Percentiles rank a stretch among this genome's conserved stretches.
These are phyloP conservation scores for Acorus gramineus DNA, from an alignment of 106 monocot species.

Conservation along the genomic window DNA sequence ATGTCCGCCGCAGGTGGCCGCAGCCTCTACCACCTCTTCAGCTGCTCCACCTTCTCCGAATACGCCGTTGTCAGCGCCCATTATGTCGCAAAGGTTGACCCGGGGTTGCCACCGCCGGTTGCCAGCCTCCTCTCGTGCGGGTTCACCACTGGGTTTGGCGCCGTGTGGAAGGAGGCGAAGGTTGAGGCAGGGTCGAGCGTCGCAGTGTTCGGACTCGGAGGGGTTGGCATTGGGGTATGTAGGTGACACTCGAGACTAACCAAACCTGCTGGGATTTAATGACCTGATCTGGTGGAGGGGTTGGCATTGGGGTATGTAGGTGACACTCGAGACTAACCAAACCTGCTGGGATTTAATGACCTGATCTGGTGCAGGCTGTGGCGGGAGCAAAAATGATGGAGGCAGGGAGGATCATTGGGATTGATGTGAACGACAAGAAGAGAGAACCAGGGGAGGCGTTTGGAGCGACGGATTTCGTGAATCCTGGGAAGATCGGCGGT, in stretches of 20 bases:
- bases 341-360: too few species aligned
- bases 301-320: slow-evolving; percentile 9
- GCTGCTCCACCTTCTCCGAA: slow-evolving; percentile 12
- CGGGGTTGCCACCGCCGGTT: background rate
- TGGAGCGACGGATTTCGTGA: slow-evolving; percentile 8
- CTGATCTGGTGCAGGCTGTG: slow-evolving; percentile 1
- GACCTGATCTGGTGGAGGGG: background rate
- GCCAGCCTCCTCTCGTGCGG: slow-evolving; percentile 15
- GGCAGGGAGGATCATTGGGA: slow-evolving; percentile 7
- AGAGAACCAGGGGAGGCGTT: background rate
- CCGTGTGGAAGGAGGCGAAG: slow-evolving; percentile 13
- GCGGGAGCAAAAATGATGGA: background rate
- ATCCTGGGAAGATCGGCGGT: background rate
- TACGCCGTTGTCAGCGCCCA: slow-evolving; percentile 1
- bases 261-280: too few species aligned
- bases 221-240: slow-evolving; percentile 12
- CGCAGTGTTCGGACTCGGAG: slow-evolving; percentile 10
- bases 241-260: background rate
- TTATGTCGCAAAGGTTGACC: slow-evolving; percentile 6
- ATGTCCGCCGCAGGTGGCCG: slow-evolving; percentile 6
- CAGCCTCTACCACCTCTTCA: slow-evolving; percentile 9
- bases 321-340: background rate
- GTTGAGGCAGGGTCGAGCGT: slow-evolving; percentile 4
- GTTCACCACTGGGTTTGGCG: slow-evolving; percentile 11
- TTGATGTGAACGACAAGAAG: slow-evolving; percentile 4